Conservation (phyloP, 2,329 filamentous ascomycete species). For the Trichoderma atrobrunneum region DNA sequence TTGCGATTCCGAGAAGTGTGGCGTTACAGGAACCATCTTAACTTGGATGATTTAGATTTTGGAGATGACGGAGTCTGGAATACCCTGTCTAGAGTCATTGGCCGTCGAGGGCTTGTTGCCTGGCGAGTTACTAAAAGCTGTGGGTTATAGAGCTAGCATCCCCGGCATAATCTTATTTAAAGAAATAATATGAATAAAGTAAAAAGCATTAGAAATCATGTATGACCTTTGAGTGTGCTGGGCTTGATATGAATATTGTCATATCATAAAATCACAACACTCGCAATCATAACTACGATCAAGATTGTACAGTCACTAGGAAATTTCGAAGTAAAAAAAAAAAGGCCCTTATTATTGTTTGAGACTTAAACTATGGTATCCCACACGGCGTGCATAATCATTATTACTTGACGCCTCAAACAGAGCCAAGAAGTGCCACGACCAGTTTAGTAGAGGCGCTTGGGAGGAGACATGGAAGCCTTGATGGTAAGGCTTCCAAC, state of each 20-base stretch:
- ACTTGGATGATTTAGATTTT: constrained; percentile 78
- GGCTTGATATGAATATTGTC: background rate
- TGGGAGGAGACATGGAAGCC: constrained; percentile 98
- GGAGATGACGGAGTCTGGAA: constrained; percentile 71
- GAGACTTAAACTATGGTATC: constrained; percentile 19
- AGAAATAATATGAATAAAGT: background rate
- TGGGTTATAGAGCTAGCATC: constrained; percentile 13
- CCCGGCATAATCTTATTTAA: background rate
- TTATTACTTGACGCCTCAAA: background rate
- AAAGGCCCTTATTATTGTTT: background rate
- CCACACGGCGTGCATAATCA: background rate
- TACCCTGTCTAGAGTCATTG: constrained; percentile 66
- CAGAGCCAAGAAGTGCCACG: constrained; percentile 24
- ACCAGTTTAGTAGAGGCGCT: constrained; percentile 83
- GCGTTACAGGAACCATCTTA: constrained; percentile 65
- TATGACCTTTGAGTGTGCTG: background rate
- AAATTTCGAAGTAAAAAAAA: background rate
- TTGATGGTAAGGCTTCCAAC: constrained; percentile 99
- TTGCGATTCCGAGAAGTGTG: constrained; percentile 68
- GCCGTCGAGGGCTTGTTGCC: constrained; percentile 57
- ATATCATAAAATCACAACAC: background rate
- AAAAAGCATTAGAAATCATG: background rate
- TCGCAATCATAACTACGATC: background rate
- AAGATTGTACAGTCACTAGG: background rate
- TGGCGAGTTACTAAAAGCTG: constrained; percentile 67